A percentile compares a stretch with the other conserved stretches of the same genome.
Evolutionary conservation across 1,284 basidiomycete genomes (phyloP).

Genomic region (Wallemia ichthyophaga): DNA sequence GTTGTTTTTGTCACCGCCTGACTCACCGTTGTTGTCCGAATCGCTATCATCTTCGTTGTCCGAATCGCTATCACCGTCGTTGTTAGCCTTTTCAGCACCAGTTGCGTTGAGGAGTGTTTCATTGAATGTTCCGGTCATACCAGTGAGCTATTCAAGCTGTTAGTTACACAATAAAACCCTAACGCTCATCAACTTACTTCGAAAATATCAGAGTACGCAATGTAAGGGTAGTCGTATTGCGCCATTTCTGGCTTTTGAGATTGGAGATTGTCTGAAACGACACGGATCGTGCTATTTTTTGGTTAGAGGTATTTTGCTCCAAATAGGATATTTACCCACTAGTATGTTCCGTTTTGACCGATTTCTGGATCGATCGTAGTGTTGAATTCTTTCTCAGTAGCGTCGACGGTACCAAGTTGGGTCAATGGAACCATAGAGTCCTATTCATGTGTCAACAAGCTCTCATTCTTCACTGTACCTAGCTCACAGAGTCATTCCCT

Average conservation of each 20-base stretch:
- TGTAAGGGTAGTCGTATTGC: background rate
- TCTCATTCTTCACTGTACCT: background rate
- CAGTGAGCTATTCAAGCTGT: background rate
- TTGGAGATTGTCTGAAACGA: background rate
- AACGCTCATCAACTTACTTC: background rate
- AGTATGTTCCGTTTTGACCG: background rate
- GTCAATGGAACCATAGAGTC: background rate
- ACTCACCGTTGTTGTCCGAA: too few species aligned
- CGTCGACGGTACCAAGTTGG: background rate
- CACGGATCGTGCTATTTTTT: background rate
- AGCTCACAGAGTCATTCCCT: background rate
- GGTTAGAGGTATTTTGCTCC: background rate
- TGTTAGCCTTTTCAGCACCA: too few species aligned
- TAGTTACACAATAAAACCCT: background rate
- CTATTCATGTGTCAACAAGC: background rate
- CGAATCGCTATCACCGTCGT: too few species aligned
- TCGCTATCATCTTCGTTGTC: too few species aligned
- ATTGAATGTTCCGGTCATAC: background rate
- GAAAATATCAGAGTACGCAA: background rate
- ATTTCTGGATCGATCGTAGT: background rate
- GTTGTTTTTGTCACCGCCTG: background rate
- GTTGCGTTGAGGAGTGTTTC: background rate
- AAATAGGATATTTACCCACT: background rate
- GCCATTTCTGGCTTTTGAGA: background rate
- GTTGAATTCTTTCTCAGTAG: background rate